Conservation (phyloP, 345 rosid species). For the Kandelia obovata region DNA sequence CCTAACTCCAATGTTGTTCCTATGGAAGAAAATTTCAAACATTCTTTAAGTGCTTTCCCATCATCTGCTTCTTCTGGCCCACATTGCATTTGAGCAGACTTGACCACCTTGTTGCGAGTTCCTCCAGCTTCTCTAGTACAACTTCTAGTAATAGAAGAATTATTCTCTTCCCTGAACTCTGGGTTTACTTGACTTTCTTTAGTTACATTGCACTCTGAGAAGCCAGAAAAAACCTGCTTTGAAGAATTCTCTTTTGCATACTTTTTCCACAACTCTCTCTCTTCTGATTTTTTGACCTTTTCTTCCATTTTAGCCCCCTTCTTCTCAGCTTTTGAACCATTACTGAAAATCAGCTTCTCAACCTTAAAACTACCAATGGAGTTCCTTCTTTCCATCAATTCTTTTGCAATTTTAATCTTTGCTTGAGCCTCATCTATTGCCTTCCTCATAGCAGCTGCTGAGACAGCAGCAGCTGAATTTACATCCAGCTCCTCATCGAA, state of each 20-base stretch:
- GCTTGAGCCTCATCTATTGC: constrained; percentile 86
- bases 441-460: constrained; percentile 80
- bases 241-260: constrained; percentile 19
- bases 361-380: constrained; percentile 27
- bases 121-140: constrained; percentile 13
- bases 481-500: constrained; percentile 68
- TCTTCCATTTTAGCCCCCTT: constrained; percentile 28
- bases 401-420: constrained; percentile 70
- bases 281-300: constrained; percentile 34
- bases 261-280: constrained; percentile 27
- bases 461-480: constrained; percentile 77
- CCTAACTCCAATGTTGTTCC: constrained; percentile 15
- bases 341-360: constrained; percentile 35
- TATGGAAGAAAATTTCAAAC: constrained; percentile 10
- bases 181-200: constrained; percentile 20
- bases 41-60: constrained; percentile 24
- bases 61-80: constrained; percentile 35
- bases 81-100: constrained; percentile 25
- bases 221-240: constrained; percentile 17
- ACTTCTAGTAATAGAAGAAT: constrained; percentile 15
- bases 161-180: constrained; percentile 22
- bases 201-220: constrained; percentile 14
- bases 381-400: constrained; percentile 65
- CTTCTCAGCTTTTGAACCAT: constrained; percentile 32
- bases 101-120: constrained; percentile 21